phyloP scores from a whole-genome alignment of 2,329 filamentous ascomycete species.

The Ophiostoma pallidulum region DNA sequence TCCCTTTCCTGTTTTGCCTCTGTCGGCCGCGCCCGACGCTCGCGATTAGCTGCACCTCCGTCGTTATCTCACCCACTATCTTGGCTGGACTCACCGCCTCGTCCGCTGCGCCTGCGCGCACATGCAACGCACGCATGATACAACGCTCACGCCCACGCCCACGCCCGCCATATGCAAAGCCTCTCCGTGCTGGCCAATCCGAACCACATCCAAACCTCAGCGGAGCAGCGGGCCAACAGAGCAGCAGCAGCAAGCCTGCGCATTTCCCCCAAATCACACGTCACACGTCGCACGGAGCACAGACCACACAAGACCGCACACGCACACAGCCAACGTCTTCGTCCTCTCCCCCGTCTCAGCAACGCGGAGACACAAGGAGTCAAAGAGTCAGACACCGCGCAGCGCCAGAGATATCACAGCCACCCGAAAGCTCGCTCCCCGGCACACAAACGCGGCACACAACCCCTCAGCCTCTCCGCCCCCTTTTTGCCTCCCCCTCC shows the following conservation, averaged over 20 bases:
- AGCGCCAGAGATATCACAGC: too few species aligned
- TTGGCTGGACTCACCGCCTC: constrained; percentile 4
- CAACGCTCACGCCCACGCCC: too few species aligned
- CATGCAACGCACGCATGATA: neutral
- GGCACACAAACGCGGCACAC: too few species aligned
- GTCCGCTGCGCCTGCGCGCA: too few species aligned
- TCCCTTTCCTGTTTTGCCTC: neutral
- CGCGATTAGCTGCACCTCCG: too few species aligned
- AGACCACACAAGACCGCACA: neutral
- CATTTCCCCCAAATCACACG: neutral
- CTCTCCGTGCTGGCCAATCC: too few species aligned
- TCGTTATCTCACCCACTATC: too few species aligned
- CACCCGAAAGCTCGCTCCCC: too few species aligned
- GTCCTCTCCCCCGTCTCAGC: neutral
- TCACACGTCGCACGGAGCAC: neutral
- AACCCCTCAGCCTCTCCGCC: too few species aligned
- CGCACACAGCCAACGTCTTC: neutral
- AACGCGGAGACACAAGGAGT: neutral
- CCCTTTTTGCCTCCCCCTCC: neutral
- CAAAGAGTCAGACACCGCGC: neutral
- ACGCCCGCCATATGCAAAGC: too few species aligned
- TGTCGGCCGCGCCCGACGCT: too few species aligned
- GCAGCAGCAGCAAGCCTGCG: neutral
- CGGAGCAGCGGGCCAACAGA: neutral
- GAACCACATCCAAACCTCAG: neutral